phyloP scores from a whole-genome alignment of 306 rosid genomes.

The Vigna unguiculata region DNA sequence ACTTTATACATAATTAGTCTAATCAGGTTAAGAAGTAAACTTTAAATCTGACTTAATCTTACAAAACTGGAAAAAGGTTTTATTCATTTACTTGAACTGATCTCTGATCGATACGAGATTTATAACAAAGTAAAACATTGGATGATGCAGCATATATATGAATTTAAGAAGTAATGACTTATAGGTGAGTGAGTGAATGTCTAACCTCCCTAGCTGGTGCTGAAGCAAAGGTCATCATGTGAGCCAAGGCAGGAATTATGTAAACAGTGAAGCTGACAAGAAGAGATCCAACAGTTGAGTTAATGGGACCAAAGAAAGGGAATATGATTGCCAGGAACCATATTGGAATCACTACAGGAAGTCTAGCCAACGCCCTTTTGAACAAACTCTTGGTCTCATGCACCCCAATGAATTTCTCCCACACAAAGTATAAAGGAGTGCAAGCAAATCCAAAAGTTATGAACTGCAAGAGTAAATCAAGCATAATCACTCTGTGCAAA shows the following conservation, averaged over 20 bases:
- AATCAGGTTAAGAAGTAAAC: too few species aligned
- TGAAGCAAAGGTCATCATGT: conserved; percentile 92
- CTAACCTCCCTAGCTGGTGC: conserved; percentile 84
- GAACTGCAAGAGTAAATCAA: conserved; percentile 60
- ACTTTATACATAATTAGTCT: not conserved
- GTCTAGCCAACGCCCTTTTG: conserved; percentile 82
- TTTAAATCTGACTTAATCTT: too few species aligned
- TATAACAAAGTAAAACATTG: not conserved
- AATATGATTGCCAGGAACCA: conserved; percentile 96
- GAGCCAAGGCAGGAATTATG: conserved; percentile 96
- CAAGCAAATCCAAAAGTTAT: conserved; percentile 99
- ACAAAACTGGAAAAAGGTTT: too few species aligned
- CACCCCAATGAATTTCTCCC: conserved; percentile 90
- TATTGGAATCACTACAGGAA: conserved; percentile 95
- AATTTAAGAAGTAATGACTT: not conserved
- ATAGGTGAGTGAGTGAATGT: not conserved
- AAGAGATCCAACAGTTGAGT: conserved; percentile 96
- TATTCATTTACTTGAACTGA: too few species aligned
- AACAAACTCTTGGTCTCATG: conserved; percentile 88
- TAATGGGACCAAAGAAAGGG: conserved; percentile 98
- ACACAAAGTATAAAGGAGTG: conserved; percentile 96
- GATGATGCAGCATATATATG: not conserved
- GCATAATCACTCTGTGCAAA: not conserved
- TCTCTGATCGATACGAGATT: too few species aligned
- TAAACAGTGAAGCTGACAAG: conserved; percentile 98